Percentiles rank a stretch among this genome's conserved stretches.
These are phyloP conservation scores for Aspergillus funiculosus DNA, from an alignment of 495 filamentous ascomycete species.

Conservation along the genomic window DNA sequence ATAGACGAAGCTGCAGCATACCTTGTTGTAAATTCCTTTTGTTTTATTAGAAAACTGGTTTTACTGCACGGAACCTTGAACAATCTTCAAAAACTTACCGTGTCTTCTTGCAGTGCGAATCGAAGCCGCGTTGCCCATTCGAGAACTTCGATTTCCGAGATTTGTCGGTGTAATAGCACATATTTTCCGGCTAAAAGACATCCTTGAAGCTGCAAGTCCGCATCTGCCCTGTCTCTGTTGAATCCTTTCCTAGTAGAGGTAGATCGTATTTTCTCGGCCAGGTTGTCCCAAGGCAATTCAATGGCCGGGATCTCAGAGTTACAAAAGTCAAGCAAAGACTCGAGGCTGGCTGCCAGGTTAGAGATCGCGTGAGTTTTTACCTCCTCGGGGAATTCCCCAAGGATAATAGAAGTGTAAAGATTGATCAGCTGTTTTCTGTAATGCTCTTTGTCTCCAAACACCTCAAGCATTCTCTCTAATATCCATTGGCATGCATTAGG, in stretches of 20 bases:
- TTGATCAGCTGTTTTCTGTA: conserved; percentile 22
- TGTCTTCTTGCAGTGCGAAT: conserved; percentile 40
- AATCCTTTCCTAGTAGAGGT: conserved; percentile 25
- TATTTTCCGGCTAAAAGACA: conserved; percentile 53
- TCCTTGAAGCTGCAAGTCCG: conserved; percentile 45
- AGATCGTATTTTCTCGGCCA: conserved; percentile 23
- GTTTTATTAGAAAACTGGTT: neutral
- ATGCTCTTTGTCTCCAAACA: conserved; percentile 17
- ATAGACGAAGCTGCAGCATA: conserved; percentile 49
- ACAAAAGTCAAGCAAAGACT: conserved; percentile 22
- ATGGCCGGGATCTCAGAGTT: conserved; percentile 12
- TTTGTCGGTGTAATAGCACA: conserved; percentile 24
- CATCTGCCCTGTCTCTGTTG: conserved; percentile 41
- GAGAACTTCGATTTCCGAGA: conserved; percentile 20
- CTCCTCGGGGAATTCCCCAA: conserved; percentile 23
- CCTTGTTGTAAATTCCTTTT: conserved; percentile 60
- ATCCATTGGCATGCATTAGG: conserved; percentile 38
- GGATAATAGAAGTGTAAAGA: conserved; percentile 31
- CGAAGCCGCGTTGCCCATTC: conserved; percentile 32
- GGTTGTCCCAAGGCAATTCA: conserved; percentile 24
- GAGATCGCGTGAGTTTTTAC: conserved; percentile 30
- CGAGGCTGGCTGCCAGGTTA: conserved; percentile 33
- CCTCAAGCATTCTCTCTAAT: conserved; percentile 28
- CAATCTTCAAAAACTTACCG: conserved; percentile 23
- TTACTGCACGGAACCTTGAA: no score